Conservation (phyloP, 208 protist species). For the Phytomonas sp. region DNA sequence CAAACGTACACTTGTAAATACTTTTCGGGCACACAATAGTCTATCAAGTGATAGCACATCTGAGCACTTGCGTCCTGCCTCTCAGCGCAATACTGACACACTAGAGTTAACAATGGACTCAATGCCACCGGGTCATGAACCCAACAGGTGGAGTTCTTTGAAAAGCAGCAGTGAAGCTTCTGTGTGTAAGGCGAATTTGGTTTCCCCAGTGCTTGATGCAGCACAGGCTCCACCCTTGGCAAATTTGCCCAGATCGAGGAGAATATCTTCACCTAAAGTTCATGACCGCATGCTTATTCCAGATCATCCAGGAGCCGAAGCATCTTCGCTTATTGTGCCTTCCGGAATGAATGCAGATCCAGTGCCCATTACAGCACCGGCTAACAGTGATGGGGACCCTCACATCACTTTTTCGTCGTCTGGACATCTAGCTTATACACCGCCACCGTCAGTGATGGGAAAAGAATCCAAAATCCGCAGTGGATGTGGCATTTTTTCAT, state of each 20-base stretch:
- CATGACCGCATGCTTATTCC: background rate
- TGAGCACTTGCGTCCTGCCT: background rate
- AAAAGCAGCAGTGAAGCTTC: background rate
- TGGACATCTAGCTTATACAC: background rate
- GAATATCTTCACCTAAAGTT: background rate
- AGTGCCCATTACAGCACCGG: background rate
- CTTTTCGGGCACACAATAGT: background rate
- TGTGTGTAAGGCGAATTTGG: background rate
- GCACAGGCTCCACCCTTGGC: background rate
- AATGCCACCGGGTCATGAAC: background rate
- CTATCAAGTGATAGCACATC: background rate
- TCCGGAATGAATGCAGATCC: background rate
- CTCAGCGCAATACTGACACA: background rate
- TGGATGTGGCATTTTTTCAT: constrained; percentile 6
- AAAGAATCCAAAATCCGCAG: background rate
- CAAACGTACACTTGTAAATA: background rate
- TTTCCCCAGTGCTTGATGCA: background rate
- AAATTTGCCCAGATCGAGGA: background rate
- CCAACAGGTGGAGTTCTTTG: background rate
- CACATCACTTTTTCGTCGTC: background rate
- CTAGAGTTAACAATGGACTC: background rate
- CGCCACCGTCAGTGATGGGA: background rate
- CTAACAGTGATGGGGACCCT: background rate
- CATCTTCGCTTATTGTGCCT: background rate
- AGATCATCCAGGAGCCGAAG: background rate